Evolutionary conservation across 2,329 filamentous ascomycete genomes (phyloP), one percentile per base, ranked within the genome.

Genomic region (Trichoderma hamatum): DNA sequence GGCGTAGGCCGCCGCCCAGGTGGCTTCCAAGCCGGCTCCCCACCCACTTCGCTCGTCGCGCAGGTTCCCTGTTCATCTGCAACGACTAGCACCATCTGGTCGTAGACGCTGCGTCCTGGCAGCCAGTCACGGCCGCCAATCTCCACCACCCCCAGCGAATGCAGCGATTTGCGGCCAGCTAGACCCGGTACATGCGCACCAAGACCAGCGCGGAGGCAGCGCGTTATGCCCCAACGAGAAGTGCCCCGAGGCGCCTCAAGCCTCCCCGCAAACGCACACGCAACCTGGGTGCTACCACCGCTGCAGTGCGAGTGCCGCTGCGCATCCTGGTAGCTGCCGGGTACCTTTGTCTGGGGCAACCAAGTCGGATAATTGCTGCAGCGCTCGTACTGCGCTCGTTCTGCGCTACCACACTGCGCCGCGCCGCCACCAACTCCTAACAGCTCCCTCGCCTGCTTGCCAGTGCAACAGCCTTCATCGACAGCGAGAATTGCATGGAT

Each of bases 91-190:
- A 28, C 26, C 24, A 36, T 7, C 56, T 43, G 6, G 39, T 19
- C 39, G 39, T 43, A 43, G 39, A 43, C 19, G 39, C 19, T 9
- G 6, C 39, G 9, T 43, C 56, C n/a, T 43, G 21, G 34, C 34
- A 43, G 64, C 64, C 64, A 67, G 39, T 60, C 36, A 52, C 39
- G 55, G 65, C 46, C 65, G 52, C 56, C 55, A 60, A 60, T 61
- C 55, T 60, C 65, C 56, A 60, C 55, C 43, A 39, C 58, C 56
- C 65, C 65, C 65, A 61, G 65, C 49, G 51, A 46, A 52, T 51
- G 59, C 67, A 69, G 67, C 58, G 67, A 69, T 69, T 64, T 69
- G 67, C 67, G 32, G 39, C 67, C 59, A 64, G 30, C 39, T 24
- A 69, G 67, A 58, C 51, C 54, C 60, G 59, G 30, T 32, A 61